Evolutionary conservation across 257 asterid genomes (phyloP), one percentile per base, ranked within the genome.

Genomic region (Solanum etuberosum): DNA sequence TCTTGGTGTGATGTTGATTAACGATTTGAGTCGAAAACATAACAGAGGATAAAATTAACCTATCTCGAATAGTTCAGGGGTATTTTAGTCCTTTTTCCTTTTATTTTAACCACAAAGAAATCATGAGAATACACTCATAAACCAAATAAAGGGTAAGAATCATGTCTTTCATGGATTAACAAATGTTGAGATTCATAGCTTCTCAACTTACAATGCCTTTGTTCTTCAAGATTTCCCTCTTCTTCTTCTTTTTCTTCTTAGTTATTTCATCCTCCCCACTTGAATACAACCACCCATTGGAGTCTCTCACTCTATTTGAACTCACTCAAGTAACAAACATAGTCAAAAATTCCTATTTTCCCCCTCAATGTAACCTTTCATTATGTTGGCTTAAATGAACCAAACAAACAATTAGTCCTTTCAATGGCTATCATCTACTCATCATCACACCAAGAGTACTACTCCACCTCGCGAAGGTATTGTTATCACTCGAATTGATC

Each of bases 331-430:
- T 92, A 20, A 92, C 89, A 84, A 72, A 92, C 61, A 86, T 89
- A 65, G 86, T 95, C 37, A 88, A 88, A 37, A 67, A 15, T n/a
- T 57, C 87, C 67, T 46, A 63, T 31, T 73, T 84, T 4, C 43
- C 74, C 74, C 48, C 88, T 87, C 5, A 92, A 88, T 86, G 89
- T 90, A 9, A 90, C 88, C 59, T 95, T 91, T 88, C 97, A 95
- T 67, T 93, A 94, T 35, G 96, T 93, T 38, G 97, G 98, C 89
- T 88, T 94, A 46, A 91, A 94, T 27, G 98, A 95, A 84, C 97
- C 98, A 4, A 86, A 88, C 1, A 95, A 94, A 74, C 85, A 93
- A 68, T 5, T 9, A 5, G 43, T 94, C 63, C 90, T 88, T 1
- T 86, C 91, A 51, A 51, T 91, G 92, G 92, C 43, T 78, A 27